Evolutionary conservation across 768 basidiomycete species (phyloP).

Genomic region (Amanita phalloides): DNA sequence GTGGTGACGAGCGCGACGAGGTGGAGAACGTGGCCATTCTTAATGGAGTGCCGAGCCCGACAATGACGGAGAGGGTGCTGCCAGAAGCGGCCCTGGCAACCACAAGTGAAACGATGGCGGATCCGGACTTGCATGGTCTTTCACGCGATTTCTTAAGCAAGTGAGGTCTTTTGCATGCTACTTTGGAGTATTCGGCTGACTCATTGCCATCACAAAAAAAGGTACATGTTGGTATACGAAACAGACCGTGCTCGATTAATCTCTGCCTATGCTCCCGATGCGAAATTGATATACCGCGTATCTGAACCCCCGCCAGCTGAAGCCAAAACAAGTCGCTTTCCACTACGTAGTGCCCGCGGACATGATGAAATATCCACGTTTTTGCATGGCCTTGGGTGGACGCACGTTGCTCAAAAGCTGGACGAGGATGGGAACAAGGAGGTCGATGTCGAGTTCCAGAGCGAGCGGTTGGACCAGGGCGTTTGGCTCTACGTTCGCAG

Average conservation of each 20-base stretch:
- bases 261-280: conserved; percentile 1
- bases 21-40: neutral
- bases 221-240: conserved; percentile 3
- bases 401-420: neutral
- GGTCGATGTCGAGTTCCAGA: neutral
- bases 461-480: neutral
- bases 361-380: neutral
- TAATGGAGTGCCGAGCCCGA: neutral
- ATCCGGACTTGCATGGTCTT: neutral
- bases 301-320: neutral
- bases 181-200: neutral
- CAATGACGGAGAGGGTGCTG: neutral
- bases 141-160: neutral
- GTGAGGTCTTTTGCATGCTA: neutral
- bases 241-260: neutral
- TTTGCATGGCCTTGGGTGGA: neutral
- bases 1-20: neutral
- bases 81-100: no score
- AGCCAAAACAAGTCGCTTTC: neutral
- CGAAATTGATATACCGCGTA: neutral
- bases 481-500: conserved; percentile 1
- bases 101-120: neutral
- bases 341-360: neutral
- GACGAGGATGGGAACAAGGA: neutral
- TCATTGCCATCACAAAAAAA: neutral